Evolutionary conservation across 768 basidiomycete species (phyloP), one percentile per base, ranked within the genome.

Genomic region (Tylopilus cervinicoccineus): DNA sequence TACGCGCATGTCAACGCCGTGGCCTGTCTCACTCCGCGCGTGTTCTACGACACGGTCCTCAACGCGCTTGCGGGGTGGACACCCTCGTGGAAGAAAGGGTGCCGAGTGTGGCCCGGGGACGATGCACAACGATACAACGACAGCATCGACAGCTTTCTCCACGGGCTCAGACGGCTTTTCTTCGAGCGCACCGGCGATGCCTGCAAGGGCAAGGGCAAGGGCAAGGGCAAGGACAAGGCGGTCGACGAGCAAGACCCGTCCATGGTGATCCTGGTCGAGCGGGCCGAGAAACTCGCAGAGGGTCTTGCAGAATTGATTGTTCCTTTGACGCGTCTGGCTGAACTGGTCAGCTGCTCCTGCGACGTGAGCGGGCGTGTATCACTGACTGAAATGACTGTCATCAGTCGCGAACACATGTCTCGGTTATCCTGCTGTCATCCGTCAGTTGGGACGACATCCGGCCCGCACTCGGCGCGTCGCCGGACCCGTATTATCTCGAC

Each of bases 381-480:
- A 27, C 27, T 46, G 20, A 48, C 47, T 37, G 17, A 41, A 38
- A 17, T 57, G 32, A 32, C 23, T 44, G 47, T 26, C 44, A 84
- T 46, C 51, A 89, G 88, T 68, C 84, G 13, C 74, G 70, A 45
- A 63, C 84, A 9, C 77, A 82, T 24, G 54, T 89, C 26, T 76
- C 75, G 2, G 77, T 82, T 0, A 68, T 90, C 5, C 75, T 88
- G 42, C 58, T 86, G 16, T 89, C 87, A 2, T 74, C 77, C 43
- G 73, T 78, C 9, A 72, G 74, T 13, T 91, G 89, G 88, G 79
- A 83, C 44, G 80, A 86, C 50, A 75, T 88, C 40, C 76, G 79
- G n/a, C 87, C 86, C 2, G 64, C 80, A 0, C 63, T 84, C 1
- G 86, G 85, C 8, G 82, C 84, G 6, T 76, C 86, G 3, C 80